Percentiles rank a stretch among this genome's conserved stretches.
These are phyloP conservation scores for Hirsutella rhossiliensis DNA, from an alignment of 2,329 filamentous ascomycete genomes.

Conservation along the genomic window DNA sequence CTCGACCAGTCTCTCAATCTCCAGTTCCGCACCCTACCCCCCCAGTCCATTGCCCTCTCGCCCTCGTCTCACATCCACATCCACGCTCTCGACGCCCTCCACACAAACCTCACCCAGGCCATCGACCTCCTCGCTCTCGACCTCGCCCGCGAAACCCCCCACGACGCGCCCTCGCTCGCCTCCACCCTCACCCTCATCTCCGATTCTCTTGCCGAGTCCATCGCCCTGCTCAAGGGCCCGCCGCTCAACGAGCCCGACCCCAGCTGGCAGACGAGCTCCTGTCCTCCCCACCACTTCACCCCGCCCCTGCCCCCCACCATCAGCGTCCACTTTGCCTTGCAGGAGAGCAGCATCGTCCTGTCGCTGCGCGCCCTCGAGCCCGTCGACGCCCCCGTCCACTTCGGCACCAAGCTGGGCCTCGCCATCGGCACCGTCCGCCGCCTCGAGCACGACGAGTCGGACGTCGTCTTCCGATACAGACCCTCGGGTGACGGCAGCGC, in stretches of 20 bases:
- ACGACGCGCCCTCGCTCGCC: constrained; percentile 43
- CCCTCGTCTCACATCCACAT: constrained; percentile 43
- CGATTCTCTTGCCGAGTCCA: constrained; percentile 39
- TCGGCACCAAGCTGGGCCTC: constrained; percentile 55
- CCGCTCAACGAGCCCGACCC: constrained; percentile 25
- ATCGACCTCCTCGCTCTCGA: constrained; percentile 75
- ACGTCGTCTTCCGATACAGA: constrained; percentile 58
- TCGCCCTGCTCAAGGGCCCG: constrained; percentile 43
- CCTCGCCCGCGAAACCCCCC: constrained; percentile 45
- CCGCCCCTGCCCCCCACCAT: constrained; percentile 44
- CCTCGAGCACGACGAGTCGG: constrained; percentile 68
- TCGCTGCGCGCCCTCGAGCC: constrained; percentile 60
- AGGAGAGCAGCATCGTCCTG: constrained; percentile 58
- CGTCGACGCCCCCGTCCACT: constrained; percentile 46
- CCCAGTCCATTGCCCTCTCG: constrained; percentile 35
- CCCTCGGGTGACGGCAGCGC: constrained; percentile 16
- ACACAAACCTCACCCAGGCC: constrained; percentile 69
- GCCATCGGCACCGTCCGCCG: constrained; percentile 54
- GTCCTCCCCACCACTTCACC: constrained; percentile 29
- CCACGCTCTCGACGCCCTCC: constrained; percentile 56
- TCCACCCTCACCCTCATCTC: constrained; percentile 44
- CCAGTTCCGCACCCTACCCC: constrained; percentile 56
- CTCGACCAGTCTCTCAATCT: constrained; percentile 54
- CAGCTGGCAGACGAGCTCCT: constrained; percentile 31
- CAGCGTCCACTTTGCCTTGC: constrained; percentile 61